Evolutionary conservation across 805 yeast genomes (phyloP).

Genomic region (Pichia membranifaciens): DNA sequence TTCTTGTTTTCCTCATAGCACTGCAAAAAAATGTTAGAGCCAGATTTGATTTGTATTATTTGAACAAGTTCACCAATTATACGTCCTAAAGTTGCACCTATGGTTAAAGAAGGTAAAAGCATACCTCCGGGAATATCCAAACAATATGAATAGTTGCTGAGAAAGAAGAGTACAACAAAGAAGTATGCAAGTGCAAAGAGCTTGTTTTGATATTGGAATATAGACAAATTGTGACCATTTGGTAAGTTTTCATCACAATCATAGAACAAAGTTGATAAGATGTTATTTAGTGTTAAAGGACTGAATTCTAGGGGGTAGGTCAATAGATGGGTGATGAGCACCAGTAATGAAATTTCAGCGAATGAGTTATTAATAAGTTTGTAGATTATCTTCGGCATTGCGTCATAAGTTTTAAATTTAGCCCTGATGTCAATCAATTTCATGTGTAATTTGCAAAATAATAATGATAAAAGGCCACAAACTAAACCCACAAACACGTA

Average conservation of each 20-base stretch:
- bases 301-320: constrained; percentile 46
- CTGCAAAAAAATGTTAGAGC: constrained; percentile 33
- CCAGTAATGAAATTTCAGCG: constrained; percentile 14
- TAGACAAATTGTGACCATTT: constrained; percentile 12
- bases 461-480: constrained; percentile 64
- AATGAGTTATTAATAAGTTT: neutral
- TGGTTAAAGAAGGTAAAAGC: constrained; percentile 54
- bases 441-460: constrained; percentile 44
- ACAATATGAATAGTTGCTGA: constrained; percentile 69
- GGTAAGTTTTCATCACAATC: constrained; percentile 42
- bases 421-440: constrained; percentile 34
- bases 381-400: neutral
- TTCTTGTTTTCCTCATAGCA: constrained; percentile 36
- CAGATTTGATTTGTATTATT: constrained; percentile 37
- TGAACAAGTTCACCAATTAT: constrained; percentile 48
- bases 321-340: constrained; percentile 46
- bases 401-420: neutral
- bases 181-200: constrained; percentile 29
- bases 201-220: constrained; percentile 25
- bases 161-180: constrained; percentile 30
- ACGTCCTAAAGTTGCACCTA: constrained; percentile 59
- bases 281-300: constrained; percentile 47
- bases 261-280: constrained; percentile 58
- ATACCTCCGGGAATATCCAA: constrained; percentile 64
- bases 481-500: constrained; percentile 62